A percentile compares a stretch with the other conserved stretches of the same genome.
Conservation (phyloP, 163 green algal genomes). For the Scenedesmus sp. region DNA sequence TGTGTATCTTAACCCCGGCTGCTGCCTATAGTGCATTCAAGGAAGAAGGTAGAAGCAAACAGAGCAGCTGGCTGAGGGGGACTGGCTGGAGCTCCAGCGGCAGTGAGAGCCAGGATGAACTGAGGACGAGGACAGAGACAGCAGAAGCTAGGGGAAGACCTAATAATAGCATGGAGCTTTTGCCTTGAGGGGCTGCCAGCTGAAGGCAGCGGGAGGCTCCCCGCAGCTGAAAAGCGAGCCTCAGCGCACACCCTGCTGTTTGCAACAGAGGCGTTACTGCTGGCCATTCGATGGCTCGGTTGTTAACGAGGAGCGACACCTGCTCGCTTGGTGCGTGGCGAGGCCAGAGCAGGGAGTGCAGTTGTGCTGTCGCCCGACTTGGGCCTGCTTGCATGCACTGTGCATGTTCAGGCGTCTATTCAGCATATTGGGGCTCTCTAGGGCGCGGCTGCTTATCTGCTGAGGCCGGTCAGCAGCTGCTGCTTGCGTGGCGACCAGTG, state of each 20-base stretch:
- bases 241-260: conserved; percentile 6
- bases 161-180: background rate
- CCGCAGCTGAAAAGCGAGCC: background rate
- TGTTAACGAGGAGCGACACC: background rate
- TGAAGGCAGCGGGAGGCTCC: conserved; percentile 2
- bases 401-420: background rate
- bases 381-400: background rate
- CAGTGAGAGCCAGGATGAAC: conserved; percentile 4
- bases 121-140: background rate
- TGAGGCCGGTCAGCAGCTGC: background rate
- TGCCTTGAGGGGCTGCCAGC: conserved; percentile 1
- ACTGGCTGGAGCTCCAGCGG: conserved; percentile 1
- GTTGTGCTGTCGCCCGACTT: conserved; percentile 17
- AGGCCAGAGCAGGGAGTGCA: background rate
- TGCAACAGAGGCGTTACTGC: background rate
- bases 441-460: background rate
- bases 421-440: background rate
- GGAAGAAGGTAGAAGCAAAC: background rate
- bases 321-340: conserved; percentile 1
- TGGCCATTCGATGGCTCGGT: background rate
- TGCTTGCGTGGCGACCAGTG: background rate
- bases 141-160: background rate
- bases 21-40: background rate
- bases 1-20: background rate
- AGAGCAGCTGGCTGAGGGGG: background rate